Base-by-base conservation (phyloP, 148 eudicot genomes). In the Linanthus parryae region DNA sequence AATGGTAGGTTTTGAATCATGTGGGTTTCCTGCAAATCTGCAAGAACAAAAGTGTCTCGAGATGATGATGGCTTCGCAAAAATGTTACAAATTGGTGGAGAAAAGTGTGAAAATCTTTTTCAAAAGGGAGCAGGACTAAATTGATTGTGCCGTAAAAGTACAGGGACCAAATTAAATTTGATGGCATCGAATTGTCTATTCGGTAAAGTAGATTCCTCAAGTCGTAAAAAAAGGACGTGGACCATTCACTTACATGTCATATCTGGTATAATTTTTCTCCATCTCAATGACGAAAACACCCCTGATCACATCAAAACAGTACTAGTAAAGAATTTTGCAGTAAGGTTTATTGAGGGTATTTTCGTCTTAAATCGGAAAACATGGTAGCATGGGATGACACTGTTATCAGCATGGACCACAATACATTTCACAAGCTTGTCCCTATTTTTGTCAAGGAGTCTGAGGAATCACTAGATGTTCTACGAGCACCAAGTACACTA, bases 351-450 rank as follows among this genome's bases (percentile, higher is more conserved):
- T 27, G 33, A 38, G 73, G 64, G 59, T 22, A 62, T 27, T 35
- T 19, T 42, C 45, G 73, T 69, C 64, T 37, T 59, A 59, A 30
- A 15, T 8, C 12, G 20, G 20, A 44, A 62, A 66, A 71, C 75
- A 61, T 38, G 39, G 59, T 45, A 62, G 44, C 19, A 61, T 57
- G 76, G 76, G 66, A 43, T 51, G 66, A 55, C 56, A 61, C 67
- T 59, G 74, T 52, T 16, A 50, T 51, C 37, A 17, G 64, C 49
- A 70, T 70, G 66, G 75, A 50, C 47, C 34, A 64, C 48, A 59
- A n/a, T n/a, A n/a, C n/a, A n/a, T n/a, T n/a, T n/a, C 59, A 37
- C 27, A 14, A 70, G 54, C 62, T 48, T 54, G 70, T 64, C 66
- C 62, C 52, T 59, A 54, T 70, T 62, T 54, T 19, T 64, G 70